A percentile compares a stretch with the other conserved stretches of the same genome.
Conservation (phyloP, 1,139 yeast genomes). For the Geotrichum klebahnii region DNA sequence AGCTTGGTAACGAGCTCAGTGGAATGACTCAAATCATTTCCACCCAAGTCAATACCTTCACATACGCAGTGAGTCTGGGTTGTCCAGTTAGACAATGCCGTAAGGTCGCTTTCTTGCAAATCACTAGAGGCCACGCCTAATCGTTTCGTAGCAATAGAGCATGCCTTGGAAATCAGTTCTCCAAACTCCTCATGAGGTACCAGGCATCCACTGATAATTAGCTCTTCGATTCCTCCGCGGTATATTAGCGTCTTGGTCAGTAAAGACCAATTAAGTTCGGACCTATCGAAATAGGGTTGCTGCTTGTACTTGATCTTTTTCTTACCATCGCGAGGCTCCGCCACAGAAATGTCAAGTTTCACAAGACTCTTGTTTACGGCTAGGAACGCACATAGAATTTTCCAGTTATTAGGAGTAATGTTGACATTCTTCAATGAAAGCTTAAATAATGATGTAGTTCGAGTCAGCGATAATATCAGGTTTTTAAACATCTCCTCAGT, state of each 20-base stretch:
- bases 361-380: conserved; percentile 53
- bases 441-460: conserved; percentile 60
- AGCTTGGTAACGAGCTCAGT: conserved; percentile 1
- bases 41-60: conserved; percentile 81
- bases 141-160: conserved; percentile 54
- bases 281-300: conserved; percentile 44
- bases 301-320: conserved; percentile 17
- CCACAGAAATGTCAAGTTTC: conserved; percentile 53
- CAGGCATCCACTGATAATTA: conserved; percentile 76
- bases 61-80: conserved; percentile 51
- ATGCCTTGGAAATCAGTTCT: conserved; percentile 53
- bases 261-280: conserved; percentile 72
- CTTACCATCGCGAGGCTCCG: conserved; percentile 20
- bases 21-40: conserved; percentile 31
- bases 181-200: conserved; percentile 47
- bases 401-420: conserved; percentile 70
- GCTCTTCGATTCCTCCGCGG: conserved; percentile 79
- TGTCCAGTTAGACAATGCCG: conserved; percentile 60
- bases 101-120: conserved; percentile 54
- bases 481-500: conserved; percentile 70
- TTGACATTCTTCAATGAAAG: conserved; percentile 75
- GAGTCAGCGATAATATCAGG: conserved; percentile 60
- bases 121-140: conserved; percentile 76
- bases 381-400: conserved; percentile 65
- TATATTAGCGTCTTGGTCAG: conserved; percentile 54